These are phyloP conservation scores for Saccharomycopsis synnaedendra DNA, from an alignment of 805 yeast species.

Conservation along the genomic window DNA sequence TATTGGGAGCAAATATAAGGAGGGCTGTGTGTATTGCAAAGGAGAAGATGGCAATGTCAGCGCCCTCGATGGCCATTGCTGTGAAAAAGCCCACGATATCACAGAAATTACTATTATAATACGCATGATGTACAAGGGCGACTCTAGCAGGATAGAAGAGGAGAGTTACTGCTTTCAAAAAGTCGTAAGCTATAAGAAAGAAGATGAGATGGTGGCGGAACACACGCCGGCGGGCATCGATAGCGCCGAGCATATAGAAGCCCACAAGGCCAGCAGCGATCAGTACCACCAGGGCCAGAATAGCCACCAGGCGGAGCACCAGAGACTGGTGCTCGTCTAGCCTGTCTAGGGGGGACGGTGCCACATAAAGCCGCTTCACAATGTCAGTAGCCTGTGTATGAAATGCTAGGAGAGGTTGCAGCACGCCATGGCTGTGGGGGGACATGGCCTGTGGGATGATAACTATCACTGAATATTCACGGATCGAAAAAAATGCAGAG, in stretches of 20 bases:
- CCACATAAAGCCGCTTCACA: too few relatives aligned
- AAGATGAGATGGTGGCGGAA: constrained; percentile 65
- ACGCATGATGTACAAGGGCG: constrained; percentile 30
- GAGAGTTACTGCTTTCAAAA: constrained; percentile 59
- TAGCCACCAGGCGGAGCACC: constrained; percentile 24
- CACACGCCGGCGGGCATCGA: constrained; percentile 49
- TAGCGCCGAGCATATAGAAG: constrained; percentile 47
- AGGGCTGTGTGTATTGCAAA: constrained; percentile 78
- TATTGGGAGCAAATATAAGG: constrained; percentile 54
- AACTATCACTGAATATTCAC: neutral
- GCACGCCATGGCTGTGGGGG: constrained; percentile 6
- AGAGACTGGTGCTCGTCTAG: constrained; percentile 7
- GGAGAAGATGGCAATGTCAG: constrained; percentile 70
- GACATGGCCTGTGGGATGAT: neutral
- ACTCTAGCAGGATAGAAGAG: constrained; percentile 59
- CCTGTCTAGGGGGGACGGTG: constrained; percentile 8
- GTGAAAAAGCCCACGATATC: constrained; percentile 73
- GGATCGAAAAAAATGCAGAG: neutral
- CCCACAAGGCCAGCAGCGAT: constrained; percentile 45
- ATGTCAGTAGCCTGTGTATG: too few relatives aligned
- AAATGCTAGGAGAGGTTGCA: too few relatives aligned
- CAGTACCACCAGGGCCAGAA: constrained; percentile 38
- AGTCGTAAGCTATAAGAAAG: constrained; percentile 59
- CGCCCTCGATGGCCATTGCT: constrained; percentile 71
- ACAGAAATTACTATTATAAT: constrained; percentile 39